Evolutionary conservation across 2,329 filamentous ascomycete species (phyloP).

Genomic region (Apiospora rasikravindrae): DNA sequence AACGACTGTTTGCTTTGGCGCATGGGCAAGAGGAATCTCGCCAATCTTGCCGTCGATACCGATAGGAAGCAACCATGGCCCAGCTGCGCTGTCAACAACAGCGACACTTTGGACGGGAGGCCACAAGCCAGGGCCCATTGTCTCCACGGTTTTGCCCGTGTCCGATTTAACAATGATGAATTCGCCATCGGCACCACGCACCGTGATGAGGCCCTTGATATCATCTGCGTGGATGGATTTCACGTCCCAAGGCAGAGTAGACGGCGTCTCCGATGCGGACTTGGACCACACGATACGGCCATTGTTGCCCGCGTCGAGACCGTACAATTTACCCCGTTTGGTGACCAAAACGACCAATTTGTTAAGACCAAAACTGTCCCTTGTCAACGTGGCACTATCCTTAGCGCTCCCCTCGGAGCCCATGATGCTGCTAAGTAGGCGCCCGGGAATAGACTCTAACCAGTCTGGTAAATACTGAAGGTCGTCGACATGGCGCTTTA

Average conservation of each 20-base stretch:
- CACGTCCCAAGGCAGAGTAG: conserved; percentile 66
- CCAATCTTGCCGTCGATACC: conserved; percentile 54
- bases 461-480: conserved; percentile 77
- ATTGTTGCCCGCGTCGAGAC: conserved; percentile 75
- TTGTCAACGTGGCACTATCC: conserved; percentile 54
- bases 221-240: conserved; percentile 70
- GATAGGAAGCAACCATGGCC: conserved; percentile 60
- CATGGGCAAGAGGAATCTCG: conserved; percentile 50
- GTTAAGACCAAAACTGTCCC: conserved; percentile 85
- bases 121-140: conserved; percentile 45
- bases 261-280: conserved; percentile 63
- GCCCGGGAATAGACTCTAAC: conserved; percentile 70
- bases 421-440: conserved; percentile 69
- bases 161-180: conserved; percentile 60
- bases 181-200: conserved; percentile 67
- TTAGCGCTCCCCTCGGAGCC: conserved; percentile 55
- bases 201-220: conserved; percentile 57
- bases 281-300: conserved; percentile 79
- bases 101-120: conserved; percentile 53
- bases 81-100: conserved; percentile 56
- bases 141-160: conserved; percentile 57
- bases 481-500: conserved; percentile 81
- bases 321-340: conserved; percentile 77
- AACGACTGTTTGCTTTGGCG: conserved; percentile 60
- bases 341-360: conserved; percentile 85